Conservation (phyloP, 1,284 basidiomycete genomes). For the Apiotrichum veenhuisii region DNA sequence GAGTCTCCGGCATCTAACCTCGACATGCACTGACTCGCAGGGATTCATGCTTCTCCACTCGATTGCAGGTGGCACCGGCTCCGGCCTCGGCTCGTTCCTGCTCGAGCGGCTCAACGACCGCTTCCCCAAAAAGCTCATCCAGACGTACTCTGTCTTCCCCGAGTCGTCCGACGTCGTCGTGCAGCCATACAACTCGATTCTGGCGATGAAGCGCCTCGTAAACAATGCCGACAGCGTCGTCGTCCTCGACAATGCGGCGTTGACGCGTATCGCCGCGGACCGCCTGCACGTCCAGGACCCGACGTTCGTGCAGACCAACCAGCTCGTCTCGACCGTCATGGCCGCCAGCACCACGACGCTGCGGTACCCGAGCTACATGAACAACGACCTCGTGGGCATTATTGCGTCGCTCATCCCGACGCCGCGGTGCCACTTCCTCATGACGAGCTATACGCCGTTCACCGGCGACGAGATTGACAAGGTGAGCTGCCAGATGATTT, state of each 20-base stretch:
- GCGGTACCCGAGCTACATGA: slow-evolving; percentile 98
- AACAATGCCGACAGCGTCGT: slow-evolving; percentile 97
- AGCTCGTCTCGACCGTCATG: slow-evolving; percentile 60
- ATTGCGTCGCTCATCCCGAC: slow-evolving; percentile 97
- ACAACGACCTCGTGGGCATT: slow-evolving; percentile 97
- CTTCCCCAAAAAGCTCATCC: slow-evolving; percentile 98
- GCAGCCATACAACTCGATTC: slow-evolving; percentile 92
- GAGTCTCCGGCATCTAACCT: background rate
- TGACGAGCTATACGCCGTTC: slow-evolving; percentile 99
- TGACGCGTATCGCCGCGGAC: slow-evolving; percentile 87
- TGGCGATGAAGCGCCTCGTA: slow-evolving; percentile 91
- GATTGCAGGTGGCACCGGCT: slow-evolving; percentile 97
- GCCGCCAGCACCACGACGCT: slow-evolving; percentile 96
- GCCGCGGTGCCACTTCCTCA: slow-evolving; percentile 97
- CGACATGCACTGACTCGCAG: slow-evolving; percentile 52
- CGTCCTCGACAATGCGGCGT: slow-evolving; percentile 92
- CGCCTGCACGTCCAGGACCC: slow-evolving; percentile 85
- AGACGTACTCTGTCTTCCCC: slow-evolving; percentile 99
- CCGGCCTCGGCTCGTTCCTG: slow-evolving; percentile 93
- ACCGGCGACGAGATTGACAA: slow-evolving; percentile 94
- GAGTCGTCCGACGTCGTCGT: slow-evolving; percentile 93
- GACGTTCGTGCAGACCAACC: slow-evolving; percentile 91
- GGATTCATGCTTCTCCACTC: slow-evolving; percentile 99
- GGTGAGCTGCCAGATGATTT: slow-evolving; percentile 50
- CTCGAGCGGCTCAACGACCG: slow-evolving; percentile 95